phyloP scores from a whole-genome alignment of 2,329 filamentous ascomycete genomes.

The Hysterium pulicare region DNA sequence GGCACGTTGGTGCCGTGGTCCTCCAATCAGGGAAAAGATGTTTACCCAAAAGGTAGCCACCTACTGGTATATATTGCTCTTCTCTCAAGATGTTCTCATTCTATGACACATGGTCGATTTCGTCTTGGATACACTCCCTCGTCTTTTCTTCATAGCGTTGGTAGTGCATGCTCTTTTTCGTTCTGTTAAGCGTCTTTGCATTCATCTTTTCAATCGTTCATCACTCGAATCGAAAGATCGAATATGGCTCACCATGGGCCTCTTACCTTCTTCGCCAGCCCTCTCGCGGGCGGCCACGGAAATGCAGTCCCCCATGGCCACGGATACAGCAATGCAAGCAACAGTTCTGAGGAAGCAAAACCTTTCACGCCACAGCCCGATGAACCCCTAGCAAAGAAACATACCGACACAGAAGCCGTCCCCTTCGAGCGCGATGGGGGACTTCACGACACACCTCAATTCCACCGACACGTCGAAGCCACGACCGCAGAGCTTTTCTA shows the following conservation, averaged over 20 bases:
- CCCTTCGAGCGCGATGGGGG: slow-evolving; percentile 1
- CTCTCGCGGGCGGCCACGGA: not conserved
- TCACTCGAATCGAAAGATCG: too few species aligned
- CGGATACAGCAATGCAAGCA: not conserved
- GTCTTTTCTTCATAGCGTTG: too few species aligned
- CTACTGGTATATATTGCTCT: too few species aligned
- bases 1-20: too few species aligned
- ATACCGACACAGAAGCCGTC: not conserved
- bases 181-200: not conserved
- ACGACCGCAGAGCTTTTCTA: slow-evolving; percentile 54
- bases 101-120: too few species aligned
- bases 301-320: too few species aligned
- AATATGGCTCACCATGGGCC: slow-evolving; percentile 1
- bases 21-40: too few species aligned
- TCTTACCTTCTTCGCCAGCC: slow-evolving; percentile 3
- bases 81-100: too few species aligned
- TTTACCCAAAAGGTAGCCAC: too few species aligned
- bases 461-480: slow-evolving; percentile 44
- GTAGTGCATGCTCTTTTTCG: not conserved
- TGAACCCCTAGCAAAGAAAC: not conserved
- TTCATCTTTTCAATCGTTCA: not conserved
- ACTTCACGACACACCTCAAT: slow-evolving; percentile 9
- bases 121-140: too few species aligned
- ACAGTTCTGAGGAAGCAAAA: not conserved
- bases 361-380: not conserved